A percentile compares a stretch with the other conserved stretches of the same genome.
Conservation (phyloP, 257 asterid species). For the Haberlea rhodopensis region DNA sequence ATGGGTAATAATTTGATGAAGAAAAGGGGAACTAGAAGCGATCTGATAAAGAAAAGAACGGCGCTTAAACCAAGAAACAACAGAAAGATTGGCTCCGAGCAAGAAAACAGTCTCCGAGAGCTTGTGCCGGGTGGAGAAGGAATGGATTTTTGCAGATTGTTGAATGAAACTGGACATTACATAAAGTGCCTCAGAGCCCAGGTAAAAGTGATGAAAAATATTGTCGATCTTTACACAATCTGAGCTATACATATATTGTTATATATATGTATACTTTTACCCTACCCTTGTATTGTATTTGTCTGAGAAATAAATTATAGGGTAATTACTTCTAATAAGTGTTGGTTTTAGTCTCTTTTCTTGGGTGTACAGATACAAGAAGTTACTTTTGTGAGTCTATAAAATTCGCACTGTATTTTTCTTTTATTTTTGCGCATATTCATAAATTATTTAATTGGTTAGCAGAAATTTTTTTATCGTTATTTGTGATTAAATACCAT, state of each 20-base stretch:
- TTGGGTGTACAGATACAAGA: not conserved
- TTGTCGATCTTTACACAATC: slow-evolving; percentile 43
- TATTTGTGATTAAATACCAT: not conserved
- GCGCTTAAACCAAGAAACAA: not conserved
- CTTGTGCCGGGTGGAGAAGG: slow-evolving; percentile 67
- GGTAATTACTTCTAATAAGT: not conserved
- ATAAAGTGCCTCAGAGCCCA: slow-evolving; percentile 68
- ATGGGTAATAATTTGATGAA: slow-evolving; percentile 11
- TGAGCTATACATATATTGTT: slow-evolving; percentile 14
- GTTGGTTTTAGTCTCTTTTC: not conserved
- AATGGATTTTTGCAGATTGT: slow-evolving; percentile 52
- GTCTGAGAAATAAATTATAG: not conserved
- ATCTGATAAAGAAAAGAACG: slow-evolving; percentile 11
- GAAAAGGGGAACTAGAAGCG: not conserved
- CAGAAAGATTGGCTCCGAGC: not conserved
- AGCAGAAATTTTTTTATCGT: not conserved
- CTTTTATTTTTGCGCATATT: not conserved
- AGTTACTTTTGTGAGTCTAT: not conserved
- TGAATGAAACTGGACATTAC: slow-evolving; percentile 71
- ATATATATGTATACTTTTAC: not conserved
- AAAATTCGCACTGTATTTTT: not conserved
- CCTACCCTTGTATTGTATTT: not conserved
- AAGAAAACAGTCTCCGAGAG: slow-evolving; percentile 1
- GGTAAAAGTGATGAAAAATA: slow-evolving; percentile 67
- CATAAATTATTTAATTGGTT: no score